These are phyloP conservation scores for Macrocybe gigantea DNA, from an alignment of 768 basidiomycete genomes.

Conservation along the genomic window DNA sequence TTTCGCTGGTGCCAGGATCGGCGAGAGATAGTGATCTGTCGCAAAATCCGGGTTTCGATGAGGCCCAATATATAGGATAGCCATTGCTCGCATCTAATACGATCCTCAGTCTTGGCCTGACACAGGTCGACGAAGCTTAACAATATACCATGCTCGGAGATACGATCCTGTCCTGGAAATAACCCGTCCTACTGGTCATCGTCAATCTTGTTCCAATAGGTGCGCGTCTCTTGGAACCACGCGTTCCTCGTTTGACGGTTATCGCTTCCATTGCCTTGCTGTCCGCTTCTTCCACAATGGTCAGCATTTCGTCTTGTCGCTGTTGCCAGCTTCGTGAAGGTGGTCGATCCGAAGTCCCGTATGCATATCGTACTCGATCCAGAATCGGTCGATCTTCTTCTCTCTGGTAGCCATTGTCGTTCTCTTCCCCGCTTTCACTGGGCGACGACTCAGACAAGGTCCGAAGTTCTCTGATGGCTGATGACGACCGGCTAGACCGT, in stretches of 20 bases:
- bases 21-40: slow-evolving; percentile 94
- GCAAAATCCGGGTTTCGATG: slow-evolving; percentile 91
- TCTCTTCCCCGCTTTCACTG: slow-evolving; percentile 1
- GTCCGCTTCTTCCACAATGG: slow-evolving; percentile 46
- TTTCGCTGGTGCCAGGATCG: slow-evolving; percentile 79
- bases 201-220: slow-evolving; percentile 85
- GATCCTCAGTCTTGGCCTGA: slow-evolving; percentile 2
- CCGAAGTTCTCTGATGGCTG: slow-evolving; percentile 21
- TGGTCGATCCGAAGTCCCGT: too few relatives aligned
- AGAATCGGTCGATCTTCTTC: slow-evolving; percentile 65
- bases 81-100: slow-evolving; percentile 97
- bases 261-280: slow-evolving; percentile 34
- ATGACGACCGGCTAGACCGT: slow-evolving; percentile 1
- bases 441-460: slow-evolving; percentile 1
- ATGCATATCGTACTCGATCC: slow-evolving; percentile 61
- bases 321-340: slow-evolving; percentile 28
- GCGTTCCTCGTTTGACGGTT: slow-evolving; percentile 13
- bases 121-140: neutral
- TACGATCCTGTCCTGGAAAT: slow-evolving; percentile 90
- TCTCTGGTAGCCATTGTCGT: slow-evolving; percentile 32
- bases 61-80: slow-evolving; percentile 93
- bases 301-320: slow-evolving; percentile 46
- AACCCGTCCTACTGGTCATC: slow-evolving; percentile 92
- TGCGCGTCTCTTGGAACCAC: slow-evolving; percentile 21
- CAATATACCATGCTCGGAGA: slow-evolving; percentile 89